phyloP scores from a whole-genome alignment of 1,139 yeast species.

The Scheffersomyces illinoinensis region DNA sequence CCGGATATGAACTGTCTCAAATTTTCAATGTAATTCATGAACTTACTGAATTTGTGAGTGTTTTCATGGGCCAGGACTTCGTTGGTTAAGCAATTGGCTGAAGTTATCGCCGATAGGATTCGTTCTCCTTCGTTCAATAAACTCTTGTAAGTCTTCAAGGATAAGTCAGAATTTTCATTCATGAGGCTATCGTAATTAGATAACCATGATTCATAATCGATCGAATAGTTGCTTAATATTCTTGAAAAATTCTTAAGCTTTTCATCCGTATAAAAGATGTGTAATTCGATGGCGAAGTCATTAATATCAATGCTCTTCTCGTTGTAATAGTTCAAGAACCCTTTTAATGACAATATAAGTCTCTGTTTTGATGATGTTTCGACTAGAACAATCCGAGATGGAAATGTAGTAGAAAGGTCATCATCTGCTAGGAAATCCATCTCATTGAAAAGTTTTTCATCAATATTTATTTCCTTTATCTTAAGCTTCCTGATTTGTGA shows the following conservation, averaged over 20 bases:
- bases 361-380: conserved; percentile 25
- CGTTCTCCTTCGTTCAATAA: conserved; percentile 59
- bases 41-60: conserved; percentile 15
- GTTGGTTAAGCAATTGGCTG: conserved; percentile 15
- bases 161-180: conserved; percentile 42
- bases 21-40: conserved; percentile 26
- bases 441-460: conserved; percentile 29
- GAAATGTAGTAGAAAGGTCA: conserved; percentile 48
- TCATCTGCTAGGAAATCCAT: conserved; percentile 53
- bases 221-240: conserved; percentile 36
- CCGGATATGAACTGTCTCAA: conserved; percentile 44
- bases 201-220: conserved; percentile 56
- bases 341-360: conserved; percentile 46
- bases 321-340: conserved; percentile 34
- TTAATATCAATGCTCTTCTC: conserved; percentile 15
- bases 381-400: conserved; percentile 50
- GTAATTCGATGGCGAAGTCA: conserved; percentile 39
- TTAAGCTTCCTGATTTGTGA: conserved; percentile 31
- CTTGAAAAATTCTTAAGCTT: conserved; percentile 39
- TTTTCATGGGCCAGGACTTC: conserved; percentile 9
- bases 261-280: conserved; percentile 53
- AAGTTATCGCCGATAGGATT: conserved; percentile 37
- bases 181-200: conserved; percentile 43
- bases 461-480: conserved; percentile 34
- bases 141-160: conserved; percentile 45